phyloP scores from a whole-genome alignment of 2,329 filamentous ascomycete genomes.

The Anisogramma anomala region DNA sequence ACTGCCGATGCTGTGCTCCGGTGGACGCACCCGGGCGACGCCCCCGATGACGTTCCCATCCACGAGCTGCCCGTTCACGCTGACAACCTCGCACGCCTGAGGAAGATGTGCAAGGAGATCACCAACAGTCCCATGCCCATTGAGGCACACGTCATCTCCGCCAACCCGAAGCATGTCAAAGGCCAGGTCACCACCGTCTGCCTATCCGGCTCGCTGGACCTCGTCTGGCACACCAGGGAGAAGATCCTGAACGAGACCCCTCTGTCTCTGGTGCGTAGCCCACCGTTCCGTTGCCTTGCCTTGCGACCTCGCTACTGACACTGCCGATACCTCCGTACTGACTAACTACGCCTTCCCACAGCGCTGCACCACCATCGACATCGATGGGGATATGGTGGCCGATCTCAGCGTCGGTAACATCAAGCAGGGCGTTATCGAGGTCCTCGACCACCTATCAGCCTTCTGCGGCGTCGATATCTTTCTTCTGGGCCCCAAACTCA shows the following conservation, averaged over 20 bases:
- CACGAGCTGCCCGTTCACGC: constrained; percentile 87
- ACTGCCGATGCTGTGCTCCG: constrained; percentile 76
- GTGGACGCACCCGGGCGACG: constrained; percentile 88
- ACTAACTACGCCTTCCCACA: constrained; percentile 27
- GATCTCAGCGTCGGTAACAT: constrained; percentile 57
- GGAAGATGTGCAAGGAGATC: constrained; percentile 70
- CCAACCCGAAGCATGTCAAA: constrained; percentile 61
- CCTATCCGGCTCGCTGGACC: constrained; percentile 75
- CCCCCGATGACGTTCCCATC: constrained; percentile 70
- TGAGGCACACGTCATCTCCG: constrained; percentile 74
- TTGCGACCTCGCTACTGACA: constrained; percentile 21
- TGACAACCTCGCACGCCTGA: constrained; percentile 70
- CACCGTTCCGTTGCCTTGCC: constrained; percentile 9
- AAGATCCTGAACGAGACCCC: constrained; percentile 86
- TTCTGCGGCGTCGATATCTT: constrained; percentile 97
- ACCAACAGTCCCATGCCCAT: constrained; percentile 59
- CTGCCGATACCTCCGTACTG: constrained; percentile 8
- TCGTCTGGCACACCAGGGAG: constrained; percentile 81
- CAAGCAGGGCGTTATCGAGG: constrained; percentile 64
- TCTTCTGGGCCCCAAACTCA: constrained; percentile 78
- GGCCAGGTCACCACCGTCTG: constrained; percentile 76
- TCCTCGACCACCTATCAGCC: constrained; percentile 74
- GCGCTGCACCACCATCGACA: constrained; percentile 87
- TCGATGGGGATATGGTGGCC: constrained; percentile 82
- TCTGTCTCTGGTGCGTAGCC: constrained; percentile 68